Evolutionary conservation across 208 protist species (phyloP), one percentile per base, ranked within the genome.

Genomic region (Porcisia hertigi): DNA sequence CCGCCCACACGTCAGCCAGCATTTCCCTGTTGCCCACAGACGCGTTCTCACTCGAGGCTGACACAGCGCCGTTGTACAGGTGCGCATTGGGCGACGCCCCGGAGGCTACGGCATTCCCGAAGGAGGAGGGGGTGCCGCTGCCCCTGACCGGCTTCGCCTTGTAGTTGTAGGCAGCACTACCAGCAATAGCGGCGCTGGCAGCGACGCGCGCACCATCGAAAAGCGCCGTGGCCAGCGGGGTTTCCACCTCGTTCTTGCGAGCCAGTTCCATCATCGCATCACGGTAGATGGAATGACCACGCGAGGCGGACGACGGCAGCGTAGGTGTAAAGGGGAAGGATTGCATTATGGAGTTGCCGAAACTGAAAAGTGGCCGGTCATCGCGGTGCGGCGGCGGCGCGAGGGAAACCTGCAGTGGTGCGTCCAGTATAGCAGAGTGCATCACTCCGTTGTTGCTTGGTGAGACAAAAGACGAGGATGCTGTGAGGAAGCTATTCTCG

Each of bases 351-450:
- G 73, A 83, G 41, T 75, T 71, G 58, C 73, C 70, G 20, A 83
- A 82, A 60, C 78, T 76, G 63, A 73, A 83, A 39, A 71, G 45
- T 0, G 74, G 70, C 73, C 71, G 58, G 23, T 75, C 73, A 34
- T 71, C 63, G 43, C 55, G 45, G 64, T 36, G 52, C 25, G 74
- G 60, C 45, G 79, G 79, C 6, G 79, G 79, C 53, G 76, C 72
- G 60, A 83, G 70, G 12, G 79, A 70, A 47, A 69, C 47, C 70
- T 83, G 79, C 55, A 83, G 64, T n/a, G 79, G 79, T 54, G 79
- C 79, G 57, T 83, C 74, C 8, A 83, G 78, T 59, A 82, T 82
- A 62, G 78, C 53, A 25, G 78, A 77, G 47, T 82, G 79, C 34
- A 53, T 45, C 23, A 63, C 67, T 14, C 47, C 74, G 20, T 45